These are phyloP conservation scores for Lichtheimia hyalospora DNA, from an alignment of 371 early-diverging fungal genomes.

Conservation along the genomic window DNA sequence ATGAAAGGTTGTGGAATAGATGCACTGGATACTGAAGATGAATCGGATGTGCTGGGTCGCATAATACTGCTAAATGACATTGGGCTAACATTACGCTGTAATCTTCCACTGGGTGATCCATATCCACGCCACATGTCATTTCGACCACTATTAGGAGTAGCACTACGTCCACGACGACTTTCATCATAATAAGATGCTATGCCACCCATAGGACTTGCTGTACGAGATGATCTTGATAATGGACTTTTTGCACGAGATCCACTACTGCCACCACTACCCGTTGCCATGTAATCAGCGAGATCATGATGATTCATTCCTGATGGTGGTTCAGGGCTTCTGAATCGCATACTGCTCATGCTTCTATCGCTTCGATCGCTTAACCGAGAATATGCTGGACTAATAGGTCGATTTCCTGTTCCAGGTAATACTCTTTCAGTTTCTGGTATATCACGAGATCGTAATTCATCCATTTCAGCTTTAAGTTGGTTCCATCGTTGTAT, in stretches of 20 bases:
- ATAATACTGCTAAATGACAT: constrained; percentile 15
- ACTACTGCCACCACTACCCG: not conserved
- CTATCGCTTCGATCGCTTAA: constrained; percentile 33
- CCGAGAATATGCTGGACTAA: constrained; percentile 35
- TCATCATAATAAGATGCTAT: constrained; percentile 9
- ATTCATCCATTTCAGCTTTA: constrained; percentile 51
- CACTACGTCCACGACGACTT: constrained; percentile 19
- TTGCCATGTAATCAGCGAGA: constrained; percentile 1
- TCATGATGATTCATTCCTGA: constrained; percentile 10
- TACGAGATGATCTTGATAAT: constrained; percentile 16
- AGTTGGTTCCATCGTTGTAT: constrained; percentile 53
- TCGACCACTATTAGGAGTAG: constrained; percentile 20
- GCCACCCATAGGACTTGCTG: constrained; percentile 10
- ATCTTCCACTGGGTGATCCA: not conserved
- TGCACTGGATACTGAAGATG: constrained; percentile 13
- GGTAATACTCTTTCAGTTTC: constrained; percentile 34
- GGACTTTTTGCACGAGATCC: constrained; percentile 15
- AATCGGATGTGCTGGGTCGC: constrained; percentile 20
- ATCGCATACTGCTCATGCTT: constrained; percentile 21
- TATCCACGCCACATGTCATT: not conserved
- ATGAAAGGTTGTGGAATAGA: constrained; percentile 2
- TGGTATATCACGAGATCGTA: constrained; percentile 52
- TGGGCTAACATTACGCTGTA: constrained; percentile 18
- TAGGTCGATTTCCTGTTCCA: constrained; percentile 15
- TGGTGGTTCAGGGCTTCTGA: constrained; percentile 24